A percentile compares a stretch with the other conserved stretches of the same genome.
Conservation (phyloP, 257 asterid species). For the Salvia hispanica region DNA sequence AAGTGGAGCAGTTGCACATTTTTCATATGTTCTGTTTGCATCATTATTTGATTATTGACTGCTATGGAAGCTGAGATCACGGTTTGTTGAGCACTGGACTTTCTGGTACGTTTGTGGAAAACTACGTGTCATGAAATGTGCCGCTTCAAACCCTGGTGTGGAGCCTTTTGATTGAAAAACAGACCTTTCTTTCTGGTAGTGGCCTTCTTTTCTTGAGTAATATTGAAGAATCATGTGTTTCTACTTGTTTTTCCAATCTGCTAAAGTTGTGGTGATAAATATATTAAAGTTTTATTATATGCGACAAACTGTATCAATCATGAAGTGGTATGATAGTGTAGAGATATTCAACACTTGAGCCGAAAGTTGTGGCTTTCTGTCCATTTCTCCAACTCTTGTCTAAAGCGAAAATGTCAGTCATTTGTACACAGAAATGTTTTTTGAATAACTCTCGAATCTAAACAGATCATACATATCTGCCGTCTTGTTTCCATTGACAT, state of each 20-base stretch:
- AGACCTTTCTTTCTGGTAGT: conserved; percentile 48
- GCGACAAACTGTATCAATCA: conserved; percentile 45
- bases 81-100: conserved; percentile 35
- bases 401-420: conserved; percentile 34
- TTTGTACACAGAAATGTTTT: conserved; percentile 29
- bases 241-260: conserved; percentile 29
- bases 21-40: conserved; percentile 32
- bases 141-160: conserved; percentile 34
- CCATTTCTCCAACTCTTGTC: conserved; percentile 42
- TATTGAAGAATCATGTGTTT: conserved; percentile 38
- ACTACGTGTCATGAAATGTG: conserved; percentile 42
- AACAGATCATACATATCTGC: conserved; percentile 19
- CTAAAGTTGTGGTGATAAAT: conserved; percentile 39
- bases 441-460: conserved; percentile 24
- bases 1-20: conserved; percentile 36
- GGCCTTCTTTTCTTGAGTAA: conserved; percentile 47
- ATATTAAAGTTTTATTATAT: conserved; percentile 33
- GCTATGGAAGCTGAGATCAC: conserved; percentile 28
- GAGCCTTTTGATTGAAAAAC: conserved; percentile 39
- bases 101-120: conserved; percentile 43
- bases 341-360: conserved; percentile 55
- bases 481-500: conserved; percentile 20
- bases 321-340: conserved; percentile 40
- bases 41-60: conserved; percentile 47
- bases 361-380: conserved; percentile 52